These are phyloP conservation scores for Thermomucor indicae-seudaticae DNA, from an alignment of 371 early-diverging fungal genomes.

Conservation along the genomic window DNA sequence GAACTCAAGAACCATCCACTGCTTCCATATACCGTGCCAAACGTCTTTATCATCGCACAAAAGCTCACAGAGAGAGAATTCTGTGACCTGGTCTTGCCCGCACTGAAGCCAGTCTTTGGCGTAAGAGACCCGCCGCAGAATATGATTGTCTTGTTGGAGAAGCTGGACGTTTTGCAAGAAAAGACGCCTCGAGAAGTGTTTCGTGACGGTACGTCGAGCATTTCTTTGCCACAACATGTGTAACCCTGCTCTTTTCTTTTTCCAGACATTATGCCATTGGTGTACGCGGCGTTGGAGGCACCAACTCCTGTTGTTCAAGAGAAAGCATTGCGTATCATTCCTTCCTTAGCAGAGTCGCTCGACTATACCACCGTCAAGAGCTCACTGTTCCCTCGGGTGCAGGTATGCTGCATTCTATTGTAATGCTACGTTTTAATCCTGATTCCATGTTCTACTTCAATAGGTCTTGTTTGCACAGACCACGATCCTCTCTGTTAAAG, in stretches of 20 bases:
- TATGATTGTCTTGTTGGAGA: constrained; percentile 62
- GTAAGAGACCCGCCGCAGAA: constrained; percentile 62
- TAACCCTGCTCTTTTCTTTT: background rate
- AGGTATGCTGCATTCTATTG: too few species aligned
- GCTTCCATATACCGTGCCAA: constrained; percentile 72
- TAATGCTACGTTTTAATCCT: too few species aligned
- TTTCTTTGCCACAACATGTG: background rate
- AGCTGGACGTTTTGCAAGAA: constrained; percentile 55
- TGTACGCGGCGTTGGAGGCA: constrained; percentile 67
- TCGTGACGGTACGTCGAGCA: constrained; percentile 41
- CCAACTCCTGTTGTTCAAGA: constrained; percentile 69
- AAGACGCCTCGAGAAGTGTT: constrained; percentile 61
- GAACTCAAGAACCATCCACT: constrained; percentile 71
- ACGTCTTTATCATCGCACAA: constrained; percentile 64
- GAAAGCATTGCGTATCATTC: constrained; percentile 69
- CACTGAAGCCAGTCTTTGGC: constrained; percentile 60
- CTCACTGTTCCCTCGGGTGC: constrained; percentile 71
- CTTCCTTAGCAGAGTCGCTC: constrained; percentile 55
- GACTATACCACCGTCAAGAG: constrained; percentile 71
- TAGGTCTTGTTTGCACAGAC: constrained; percentile 67
- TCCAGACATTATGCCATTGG: constrained; percentile 72
- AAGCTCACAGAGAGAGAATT: constrained; percentile 64
- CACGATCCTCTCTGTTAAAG: constrained; percentile 67
- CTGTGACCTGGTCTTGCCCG: constrained; percentile 55
- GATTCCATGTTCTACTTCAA: background rate